Evolutionary conservation across 495 filamentous ascomycete species (phyloP).

Genomic region (Oidiodendron maius): DNA sequence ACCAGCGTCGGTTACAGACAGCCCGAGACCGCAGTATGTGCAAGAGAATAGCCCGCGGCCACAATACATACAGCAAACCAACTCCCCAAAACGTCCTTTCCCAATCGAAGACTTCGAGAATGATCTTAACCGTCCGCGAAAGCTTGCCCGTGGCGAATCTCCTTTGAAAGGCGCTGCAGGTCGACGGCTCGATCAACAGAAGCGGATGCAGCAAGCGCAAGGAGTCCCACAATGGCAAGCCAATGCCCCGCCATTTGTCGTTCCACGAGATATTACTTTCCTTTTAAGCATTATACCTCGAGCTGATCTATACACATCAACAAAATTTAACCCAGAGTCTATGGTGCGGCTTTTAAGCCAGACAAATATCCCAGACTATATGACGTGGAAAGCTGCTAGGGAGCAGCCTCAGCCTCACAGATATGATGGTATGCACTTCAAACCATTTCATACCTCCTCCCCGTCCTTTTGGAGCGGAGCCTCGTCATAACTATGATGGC

Average conservation of each 20-base stretch:
- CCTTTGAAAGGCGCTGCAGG: conserved; percentile 83
- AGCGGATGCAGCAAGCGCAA: conserved; percentile 50
- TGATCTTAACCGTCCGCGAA: conserved; percentile 58
- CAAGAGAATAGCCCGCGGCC: conserved; percentile 40
- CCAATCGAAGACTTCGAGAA: conserved; percentile 23
- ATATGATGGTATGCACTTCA: neutral
- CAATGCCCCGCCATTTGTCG: conserved; percentile 37
- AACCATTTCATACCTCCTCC: no score
- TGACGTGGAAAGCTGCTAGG: conserved; percentile 15
- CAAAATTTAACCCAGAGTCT: conserved; percentile 59
- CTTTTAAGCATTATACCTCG: conserved; percentile 77
- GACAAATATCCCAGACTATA: conserved; percentile 55
- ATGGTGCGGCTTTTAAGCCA: conserved; percentile 69
- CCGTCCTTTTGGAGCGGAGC: no score
- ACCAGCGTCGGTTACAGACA: conserved; percentile 42
- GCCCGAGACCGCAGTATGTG: conserved; percentile 35
- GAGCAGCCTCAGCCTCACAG: conserved; percentile 12
- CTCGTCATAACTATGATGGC: no score
- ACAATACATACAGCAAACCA: conserved; percentile 45
- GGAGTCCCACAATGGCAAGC: conserved; percentile 26
- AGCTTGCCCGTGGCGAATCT: conserved; percentile 74
- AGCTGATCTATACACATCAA: conserved; percentile 61
- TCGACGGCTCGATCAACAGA: conserved; percentile 74
- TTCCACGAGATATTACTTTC: conserved; percentile 78
- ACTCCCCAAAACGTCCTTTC: conserved; percentile 73